Evolutionary conservation across 2,329 filamentous ascomycete genomes (phyloP), one percentile per base, ranked within the genome.

Genomic region (Coleophoma eucalyptorum): DNA sequence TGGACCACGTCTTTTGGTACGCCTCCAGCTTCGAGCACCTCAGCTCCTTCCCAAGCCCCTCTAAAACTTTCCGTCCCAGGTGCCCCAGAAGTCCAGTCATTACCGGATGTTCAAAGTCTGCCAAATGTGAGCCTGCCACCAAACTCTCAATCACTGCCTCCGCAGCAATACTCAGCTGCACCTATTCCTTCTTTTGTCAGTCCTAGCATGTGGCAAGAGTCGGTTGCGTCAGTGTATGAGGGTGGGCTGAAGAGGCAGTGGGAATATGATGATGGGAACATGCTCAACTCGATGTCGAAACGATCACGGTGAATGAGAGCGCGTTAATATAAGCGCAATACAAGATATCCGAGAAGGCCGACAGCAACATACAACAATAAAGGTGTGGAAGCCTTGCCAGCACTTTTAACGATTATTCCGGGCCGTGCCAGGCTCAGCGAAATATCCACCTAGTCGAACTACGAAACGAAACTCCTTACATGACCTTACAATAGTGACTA

Each of bases 1-100:
- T 97, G 93, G 92, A 86, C 88, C 65, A 92, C 93, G 58, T 97
- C 97, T 73, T 89, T 90, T 76, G 89, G 64, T 63, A 62, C 56
- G 62, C 62, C 60, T 60, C 55, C 58, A 57, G 16, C 42, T 31
- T 61, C 60, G 55, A 60, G 57, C 55, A 63, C 58, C 52, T 64
- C 65, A 53, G 56, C 63, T 60, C 58, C 66, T 58, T 62, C 61
- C 60, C 59, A 59, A 59, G 56, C 57, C 54, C 63, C 61, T 65
- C 65, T 68, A 66, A 68, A 61, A 65, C 48, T 56, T 56, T 49
- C 59, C 53, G 55, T 62, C 53, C 57, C 64, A 64, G 62, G 63
- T 63, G 62, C 63, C 43, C 62, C 76, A 58, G 79, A 83, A 67
- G 68, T 79, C 40, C 71, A 77, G 32, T 74, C 75, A 12, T 38